Percentiles rank a stretch among this genome's conserved stretches.
These are phyloP conservation scores for Pseudonitzschia pungens DNA, from an alignment of 108 stramenopile species.

Conservation along the genomic window DNA sequence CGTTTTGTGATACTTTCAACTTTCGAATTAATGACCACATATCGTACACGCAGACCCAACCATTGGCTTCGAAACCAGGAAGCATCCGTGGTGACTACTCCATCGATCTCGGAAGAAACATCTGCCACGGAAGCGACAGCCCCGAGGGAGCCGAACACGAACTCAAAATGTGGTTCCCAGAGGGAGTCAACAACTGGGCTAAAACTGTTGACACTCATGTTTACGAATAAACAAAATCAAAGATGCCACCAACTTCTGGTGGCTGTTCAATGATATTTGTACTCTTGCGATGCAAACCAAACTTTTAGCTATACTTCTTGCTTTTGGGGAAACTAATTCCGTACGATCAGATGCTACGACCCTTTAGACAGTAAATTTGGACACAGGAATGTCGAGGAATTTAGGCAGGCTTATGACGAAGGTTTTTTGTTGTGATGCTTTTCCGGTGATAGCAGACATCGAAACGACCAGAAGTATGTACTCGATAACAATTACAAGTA, in stretches of 20 bases:
- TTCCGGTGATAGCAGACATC: too few relatives aligned
- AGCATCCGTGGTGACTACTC: constrained; percentile 82
- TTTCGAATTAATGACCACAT: not conserved
- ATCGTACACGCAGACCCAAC: constrained; percentile 32
- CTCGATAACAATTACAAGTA: too few relatives aligned
- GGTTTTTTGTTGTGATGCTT: too few relatives aligned
- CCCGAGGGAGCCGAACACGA: constrained; percentile 79
- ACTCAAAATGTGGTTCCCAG: constrained; percentile 88
- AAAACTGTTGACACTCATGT: constrained; percentile 76
- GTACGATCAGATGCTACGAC: too few relatives aligned
- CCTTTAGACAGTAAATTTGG: too few relatives aligned
- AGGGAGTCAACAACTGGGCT: constrained; percentile 82
- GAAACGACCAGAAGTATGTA: too few relatives aligned
- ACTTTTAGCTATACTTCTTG: not conserved
- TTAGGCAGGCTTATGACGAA: too few relatives aligned
- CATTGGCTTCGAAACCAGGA: constrained; percentile 82
- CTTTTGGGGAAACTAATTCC: too few relatives aligned
- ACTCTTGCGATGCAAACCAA: not conserved
- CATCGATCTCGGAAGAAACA: constrained; percentile 80
- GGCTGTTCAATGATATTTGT: not conserved
- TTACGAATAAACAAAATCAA: constrained; percentile 46
- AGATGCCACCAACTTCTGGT: not conserved
- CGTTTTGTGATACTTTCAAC: not conserved
- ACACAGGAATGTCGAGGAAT: too few relatives aligned
- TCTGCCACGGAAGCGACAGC: constrained; percentile 71